A percentile compares a stretch with the other conserved stretches of the same genome.
phyloP scores from a whole-genome alignment of 78 protist species.

The Emiliania huxleyi region DNA sequence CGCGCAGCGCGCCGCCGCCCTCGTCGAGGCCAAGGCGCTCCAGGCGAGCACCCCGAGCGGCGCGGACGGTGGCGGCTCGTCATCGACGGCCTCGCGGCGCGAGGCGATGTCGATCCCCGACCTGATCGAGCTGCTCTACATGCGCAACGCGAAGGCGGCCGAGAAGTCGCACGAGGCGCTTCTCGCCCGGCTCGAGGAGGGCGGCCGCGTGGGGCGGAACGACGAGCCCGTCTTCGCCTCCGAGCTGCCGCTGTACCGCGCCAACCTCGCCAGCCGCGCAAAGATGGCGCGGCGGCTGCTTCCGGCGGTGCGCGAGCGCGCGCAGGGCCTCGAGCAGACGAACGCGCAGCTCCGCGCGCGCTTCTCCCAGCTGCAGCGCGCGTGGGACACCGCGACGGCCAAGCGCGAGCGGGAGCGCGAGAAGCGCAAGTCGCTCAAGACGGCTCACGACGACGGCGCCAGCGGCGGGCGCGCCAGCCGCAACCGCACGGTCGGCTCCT shows the following conservation, averaged over 20 bases:
- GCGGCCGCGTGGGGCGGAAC: not conserved
- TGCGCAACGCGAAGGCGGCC: not conserved
- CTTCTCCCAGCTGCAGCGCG: not conserved
- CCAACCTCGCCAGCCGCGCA: not conserved
- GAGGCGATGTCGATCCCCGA: not conserved
- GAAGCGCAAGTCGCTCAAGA: not conserved
- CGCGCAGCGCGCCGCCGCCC: not conserved
- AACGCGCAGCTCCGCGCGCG: not conserved
- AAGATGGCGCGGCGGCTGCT: not conserved
- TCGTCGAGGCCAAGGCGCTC: not conserved
- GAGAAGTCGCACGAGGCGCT: not conserved
- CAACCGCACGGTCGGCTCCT: not conserved
- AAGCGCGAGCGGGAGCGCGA: constrained; percentile 21
- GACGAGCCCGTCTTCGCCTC: not conserved
- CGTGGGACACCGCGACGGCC: not conserved
- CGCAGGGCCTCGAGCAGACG: no score
- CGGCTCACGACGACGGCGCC: not conserved
- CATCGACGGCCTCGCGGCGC: not conserved
- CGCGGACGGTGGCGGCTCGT: not conserved
- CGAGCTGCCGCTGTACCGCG: not conserved
- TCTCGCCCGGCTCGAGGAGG: not conserved
- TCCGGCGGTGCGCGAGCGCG: not conserved
- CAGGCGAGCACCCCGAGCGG: not conserved
- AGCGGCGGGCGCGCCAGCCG: not conserved
- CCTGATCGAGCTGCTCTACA: not conserved